Base-by-base conservation (phyloP, 805 yeast species). In the Candida anglica region DNA sequence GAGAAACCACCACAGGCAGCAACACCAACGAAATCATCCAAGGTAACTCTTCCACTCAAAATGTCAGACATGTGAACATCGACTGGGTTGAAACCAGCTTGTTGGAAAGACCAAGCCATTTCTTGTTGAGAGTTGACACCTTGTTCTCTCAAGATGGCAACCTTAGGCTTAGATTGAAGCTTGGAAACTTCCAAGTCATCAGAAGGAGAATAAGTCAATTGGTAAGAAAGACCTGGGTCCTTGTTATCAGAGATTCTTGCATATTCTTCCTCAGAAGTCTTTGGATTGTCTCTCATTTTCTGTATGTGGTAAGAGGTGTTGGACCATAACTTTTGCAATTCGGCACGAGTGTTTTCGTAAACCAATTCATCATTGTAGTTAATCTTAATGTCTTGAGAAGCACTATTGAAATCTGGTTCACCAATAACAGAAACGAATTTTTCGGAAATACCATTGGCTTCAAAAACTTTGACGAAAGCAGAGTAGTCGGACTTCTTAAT, bases 1-100 rank as follows among this genome's bases (percentile, higher is more conserved):
- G 97, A 87, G 71, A 93, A 93, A 11, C 98, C 98, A 63, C 98
- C 98, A 66, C 98, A 94, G 3, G 98, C 98, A 27, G 97, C 98
- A 30, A 93, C 50, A 42, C 98, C 98, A 32, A 81, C 86, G 60
- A 93, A 93, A 28, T 77, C 82, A 51, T 78, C 81, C 44, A 93
- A 71, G 14, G 79, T 58, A 22, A 83, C 83, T 48, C 69, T 73
- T 28, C 95, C 95, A 24, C 73, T 64, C 42, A 89, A 64, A 39
- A 93, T 75, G 58, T 93, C 98, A 15, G 94, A 77, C 98, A 93
- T 93, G 53, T 94, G 97, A 26, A 93, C 95, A 61, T 93, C 98
- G 39, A 86, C 77, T n/a, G 89, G 73, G 15, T 79, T 87, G 60
- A 93, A 93, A 0, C 98, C 98, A 22, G 98, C 96, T 58, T 81